These are phyloP conservation scores for Salvia sclarea DNA, from an alignment of 305 asterid species.

Conservation along the genomic window DNA sequence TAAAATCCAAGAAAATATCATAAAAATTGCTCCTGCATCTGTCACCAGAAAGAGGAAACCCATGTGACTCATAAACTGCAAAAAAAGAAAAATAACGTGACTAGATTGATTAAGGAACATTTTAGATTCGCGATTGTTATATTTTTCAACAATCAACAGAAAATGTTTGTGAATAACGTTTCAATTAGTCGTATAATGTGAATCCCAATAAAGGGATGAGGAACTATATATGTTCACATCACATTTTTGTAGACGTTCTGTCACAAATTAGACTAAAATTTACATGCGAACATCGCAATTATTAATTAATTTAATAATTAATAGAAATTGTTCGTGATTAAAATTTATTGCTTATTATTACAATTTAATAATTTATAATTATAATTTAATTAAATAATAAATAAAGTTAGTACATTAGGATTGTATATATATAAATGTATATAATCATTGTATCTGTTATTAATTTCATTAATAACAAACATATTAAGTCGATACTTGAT, in stretches of 20 bases:
- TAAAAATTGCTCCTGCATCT: not conserved
- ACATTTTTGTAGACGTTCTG: not conserved
- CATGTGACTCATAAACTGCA: constrained; percentile 11
- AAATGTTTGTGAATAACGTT: not conserved
- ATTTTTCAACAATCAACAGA: too few relatives aligned
- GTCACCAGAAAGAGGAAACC: not conserved
- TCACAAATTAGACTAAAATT: too few relatives aligned
- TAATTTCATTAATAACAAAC: not conserved
- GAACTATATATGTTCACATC: not conserved
- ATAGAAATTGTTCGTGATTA: too few relatives aligned
- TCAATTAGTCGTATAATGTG: not conserved
- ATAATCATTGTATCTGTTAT: not conserved
- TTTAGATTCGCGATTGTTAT: not conserved
- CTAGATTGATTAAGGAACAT: not conserved
- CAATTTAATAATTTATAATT: too few relatives aligned
- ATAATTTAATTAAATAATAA: too few relatives aligned
- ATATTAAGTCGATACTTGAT: not conserved
- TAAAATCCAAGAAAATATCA: not conserved
- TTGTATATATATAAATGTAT: too few relatives aligned
- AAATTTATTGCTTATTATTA: too few relatives aligned
- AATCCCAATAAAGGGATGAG: not conserved
- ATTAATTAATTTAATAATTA: too few relatives aligned
- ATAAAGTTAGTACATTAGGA: too few relatives aligned
- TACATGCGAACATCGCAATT: too few relatives aligned
- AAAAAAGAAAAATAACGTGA: not conserved